These are phyloP conservation scores for Vitis hybrid DNA, from an alignment of 177 flowering plant genomes.

Conservation along the genomic window DNA sequence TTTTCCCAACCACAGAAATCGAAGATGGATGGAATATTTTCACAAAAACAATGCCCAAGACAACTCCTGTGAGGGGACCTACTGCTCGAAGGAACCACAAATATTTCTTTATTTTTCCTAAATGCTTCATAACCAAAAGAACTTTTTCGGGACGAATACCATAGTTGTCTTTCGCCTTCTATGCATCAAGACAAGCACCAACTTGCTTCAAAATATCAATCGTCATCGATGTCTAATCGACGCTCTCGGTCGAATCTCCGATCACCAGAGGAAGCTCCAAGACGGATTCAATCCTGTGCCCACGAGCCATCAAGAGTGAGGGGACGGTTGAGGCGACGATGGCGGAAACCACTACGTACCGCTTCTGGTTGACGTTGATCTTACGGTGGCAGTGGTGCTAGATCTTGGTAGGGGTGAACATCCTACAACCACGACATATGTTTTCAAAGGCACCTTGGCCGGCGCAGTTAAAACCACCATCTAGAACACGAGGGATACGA, in stretches of 20 bases:
- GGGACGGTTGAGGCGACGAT: constrained; percentile 79
- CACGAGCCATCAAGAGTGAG: constrained; percentile 71
- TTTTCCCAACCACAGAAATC: constrained; percentile 90
- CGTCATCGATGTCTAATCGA: constrained; percentile 74
- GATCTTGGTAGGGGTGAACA: constrained; percentile 93
- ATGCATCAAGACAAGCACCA: constrained; percentile 68
- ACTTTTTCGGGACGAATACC: constrained; percentile 73
- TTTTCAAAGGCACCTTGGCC: constrained; percentile 92
- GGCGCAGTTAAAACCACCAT: constrained; percentile 92
- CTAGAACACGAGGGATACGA: constrained; percentile 91
- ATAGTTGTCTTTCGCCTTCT: constrained; percentile 76
- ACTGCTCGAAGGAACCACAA: constrained; percentile 78
- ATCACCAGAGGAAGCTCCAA: constrained; percentile 79
- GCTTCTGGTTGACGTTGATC: constrained; percentile 72
- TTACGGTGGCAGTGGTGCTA: constrained; percentile 87
- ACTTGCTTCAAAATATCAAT: constrained; percentile 62
- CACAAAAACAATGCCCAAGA: constrained; percentile 77
- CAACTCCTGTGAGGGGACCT: constrained; percentile 91
- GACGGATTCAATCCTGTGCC: constrained; percentile 65
- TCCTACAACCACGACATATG: constrained; percentile 96
- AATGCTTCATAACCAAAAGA: no score
- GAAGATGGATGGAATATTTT: constrained; percentile 84
- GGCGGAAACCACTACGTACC: constrained; percentile 74
- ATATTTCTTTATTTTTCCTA: constrained; percentile 70
- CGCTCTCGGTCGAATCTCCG: constrained; percentile 57